These are phyloP conservation scores for Lumnitzera racemosa DNA, from an alignment of 345 rosid species.

Conservation along the genomic window DNA sequence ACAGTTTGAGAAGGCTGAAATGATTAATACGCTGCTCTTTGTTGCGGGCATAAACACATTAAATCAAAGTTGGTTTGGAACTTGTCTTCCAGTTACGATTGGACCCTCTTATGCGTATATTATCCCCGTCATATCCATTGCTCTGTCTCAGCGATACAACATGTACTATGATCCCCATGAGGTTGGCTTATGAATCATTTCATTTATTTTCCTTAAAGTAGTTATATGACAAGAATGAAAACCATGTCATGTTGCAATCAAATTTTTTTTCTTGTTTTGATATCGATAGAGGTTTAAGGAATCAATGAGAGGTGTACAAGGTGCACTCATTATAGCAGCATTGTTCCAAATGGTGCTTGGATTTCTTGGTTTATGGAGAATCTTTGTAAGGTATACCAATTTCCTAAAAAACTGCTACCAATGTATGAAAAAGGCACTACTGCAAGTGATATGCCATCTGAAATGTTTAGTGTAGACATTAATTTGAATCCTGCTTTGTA, in stretches of 20 bases:
- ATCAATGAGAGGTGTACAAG: slow-evolving; percentile 68
- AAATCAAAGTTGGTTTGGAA: slow-evolving; percentile 60
- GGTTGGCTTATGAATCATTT: slow-evolving; percentile 26
- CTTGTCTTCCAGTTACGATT: slow-evolving; percentile 77
- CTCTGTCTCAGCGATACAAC: slow-evolving; percentile 34
- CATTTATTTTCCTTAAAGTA: not conserved
- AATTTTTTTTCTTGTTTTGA: slow-evolving; percentile 3
- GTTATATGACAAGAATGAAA: not conserved
- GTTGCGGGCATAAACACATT: slow-evolving; percentile 80
- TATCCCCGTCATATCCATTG: slow-evolving; percentile 63
- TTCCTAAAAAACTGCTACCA: not conserved
- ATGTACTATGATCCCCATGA: slow-evolving; percentile 32
- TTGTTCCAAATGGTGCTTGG: slow-evolving; percentile 55
- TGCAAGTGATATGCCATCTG: not conserved
- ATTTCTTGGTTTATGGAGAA: slow-evolving; percentile 80
- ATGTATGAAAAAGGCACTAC: not conserved
- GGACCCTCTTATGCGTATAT: slow-evolving; percentile 70
- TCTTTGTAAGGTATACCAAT: slow-evolving; percentile 44
- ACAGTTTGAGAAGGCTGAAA: slow-evolving; percentile 75
- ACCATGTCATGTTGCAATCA: not conserved
- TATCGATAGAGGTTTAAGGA: slow-evolving; percentile 47
- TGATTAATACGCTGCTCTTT: slow-evolving; percentile 65
- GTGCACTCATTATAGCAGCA: slow-evolving; percentile 69
- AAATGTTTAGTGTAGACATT: not conserved
- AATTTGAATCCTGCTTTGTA: not conserved